Conservation (phyloP, 768 basidiomycete species). For the Russula emetica region DNA sequence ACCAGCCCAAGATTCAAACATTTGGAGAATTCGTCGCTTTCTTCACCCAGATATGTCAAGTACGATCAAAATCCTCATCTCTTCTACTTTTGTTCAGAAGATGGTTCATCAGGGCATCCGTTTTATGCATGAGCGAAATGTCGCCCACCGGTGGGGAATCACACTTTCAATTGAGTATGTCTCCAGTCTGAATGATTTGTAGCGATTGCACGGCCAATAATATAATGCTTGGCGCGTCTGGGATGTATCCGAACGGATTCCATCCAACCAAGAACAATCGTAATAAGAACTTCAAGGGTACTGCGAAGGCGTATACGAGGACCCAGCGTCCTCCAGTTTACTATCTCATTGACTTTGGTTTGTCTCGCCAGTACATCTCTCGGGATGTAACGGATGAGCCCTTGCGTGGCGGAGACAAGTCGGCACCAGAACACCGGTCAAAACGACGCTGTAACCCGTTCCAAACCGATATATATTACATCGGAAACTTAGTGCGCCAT, state of each 20-base stretch:
- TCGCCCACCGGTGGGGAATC: conserved; percentile 35
- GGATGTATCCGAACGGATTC: conserved; percentile 32
- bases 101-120: conserved; percentile 26
- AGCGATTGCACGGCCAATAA: conserved; percentile 26
- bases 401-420: conserved; percentile 42
- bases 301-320: conserved; percentile 28
- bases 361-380: conserved; percentile 31
- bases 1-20: conserved; percentile 35
- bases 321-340: conserved; percentile 32
- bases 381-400: conserved; percentile 32
- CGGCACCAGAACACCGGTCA: conserved; percentile 36
- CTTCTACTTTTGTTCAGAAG: background rate
- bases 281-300: conserved; percentile 30
- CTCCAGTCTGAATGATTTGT: background rate
- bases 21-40: conserved; percentile 38
- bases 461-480: conserved; percentile 36
- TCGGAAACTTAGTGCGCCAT: conserved; percentile 35
- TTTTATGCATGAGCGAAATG: conserved; percentile 30
- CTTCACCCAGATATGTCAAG: conserved; percentile 37
- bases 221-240: conserved; percentile 33
- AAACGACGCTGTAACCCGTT: conserved; percentile 33
- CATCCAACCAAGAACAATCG: conserved; percentile 30
- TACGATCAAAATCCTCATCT: background rate
- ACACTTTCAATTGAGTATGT: too few species aligned
- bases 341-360: conserved; percentile 33